Evolutionary conservation across 176 grass and related monocot genomes (phyloP), one percentile per base, ranked within the genome.

Genomic region (Carex littledalei): DNA sequence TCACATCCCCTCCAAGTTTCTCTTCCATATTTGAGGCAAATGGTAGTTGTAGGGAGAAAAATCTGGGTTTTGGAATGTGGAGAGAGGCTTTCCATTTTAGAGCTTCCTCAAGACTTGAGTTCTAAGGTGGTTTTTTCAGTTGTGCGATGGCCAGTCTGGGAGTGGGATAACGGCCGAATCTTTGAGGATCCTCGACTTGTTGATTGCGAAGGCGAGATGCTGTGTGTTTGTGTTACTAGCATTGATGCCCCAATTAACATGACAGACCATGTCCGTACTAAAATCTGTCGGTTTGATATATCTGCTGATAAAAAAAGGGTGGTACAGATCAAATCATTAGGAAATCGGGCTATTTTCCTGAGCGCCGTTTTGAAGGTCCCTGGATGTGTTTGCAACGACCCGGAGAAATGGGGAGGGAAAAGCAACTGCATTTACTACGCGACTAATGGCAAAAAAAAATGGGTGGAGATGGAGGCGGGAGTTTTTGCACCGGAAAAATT

Each of bases 341-440:
- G 80, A 65, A 72, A 92, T 11, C 59, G 22, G 31, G 84, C 88
- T 57, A 20, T 94, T 39, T 94, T 97, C 70, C 6, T 94, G 47
- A 73, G 78, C 41, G 3, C 17, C 13, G 63, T 76, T 41, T 57
- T 62, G 64, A 84, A 47, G 6, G 81, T 54, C 53, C 49, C 89
- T 15, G 87, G 80, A 68, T 84, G 87, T 67, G 86, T 83, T 45
- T 94, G 91, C 69, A 64, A 12, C 29, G 50, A n/a, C 50, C 91
- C 91, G 0, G 43, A 85, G 37, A 87, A 80, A 73, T 97, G 94
- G 94, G 94, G 94, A 64, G 94, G 91, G 52, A 81, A 87, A 82
- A 67, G 58, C 57, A 92, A 94, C 58, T 86, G 60, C 35, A 84
- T 97, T 79, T 92, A 97, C 43, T 81, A 89, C 12, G 64, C 81